Percentiles rank a stretch among this genome's conserved stretches.
These are phyloP conservation scores for Colletotrichum lupini DNA, from an alignment of 2,329 filamentous ascomycete genomes.

Conservation along the genomic window DNA sequence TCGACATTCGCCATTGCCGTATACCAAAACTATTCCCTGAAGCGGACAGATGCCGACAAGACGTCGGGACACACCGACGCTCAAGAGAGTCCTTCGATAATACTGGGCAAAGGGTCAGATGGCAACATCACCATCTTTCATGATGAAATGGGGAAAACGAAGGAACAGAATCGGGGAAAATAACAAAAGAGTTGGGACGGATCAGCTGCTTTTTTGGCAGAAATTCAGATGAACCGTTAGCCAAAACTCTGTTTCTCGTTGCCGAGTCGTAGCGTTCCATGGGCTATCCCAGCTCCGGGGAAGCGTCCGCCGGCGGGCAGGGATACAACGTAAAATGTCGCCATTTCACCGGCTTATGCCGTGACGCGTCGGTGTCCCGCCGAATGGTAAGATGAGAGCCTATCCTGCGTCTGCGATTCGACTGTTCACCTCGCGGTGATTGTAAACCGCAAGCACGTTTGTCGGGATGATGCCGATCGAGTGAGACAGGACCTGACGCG, in stretches of 20 bases:
- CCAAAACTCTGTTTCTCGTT: neutral
- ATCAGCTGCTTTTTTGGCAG: neutral
- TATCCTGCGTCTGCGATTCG: neutral
- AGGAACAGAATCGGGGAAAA: neutral
- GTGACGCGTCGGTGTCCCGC: conserved; percentile 1
- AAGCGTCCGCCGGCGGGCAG: neutral
- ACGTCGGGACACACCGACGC: neutral
- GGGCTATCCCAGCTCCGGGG: conserved; percentile 9
- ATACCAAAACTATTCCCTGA: neutral
- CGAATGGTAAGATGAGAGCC: neutral
- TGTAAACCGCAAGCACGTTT: neutral
- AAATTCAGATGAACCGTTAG: conserved; percentile 1
- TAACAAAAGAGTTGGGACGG: neutral
- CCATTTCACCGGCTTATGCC: conserved; percentile 8
- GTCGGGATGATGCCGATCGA: neutral
- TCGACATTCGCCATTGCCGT: neutral
- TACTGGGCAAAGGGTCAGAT: neutral
- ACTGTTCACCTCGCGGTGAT: neutral
- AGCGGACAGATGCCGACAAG: neutral
- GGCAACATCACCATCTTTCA: conserved; percentile 4
- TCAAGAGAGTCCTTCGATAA: neutral
- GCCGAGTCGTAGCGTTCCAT: neutral
- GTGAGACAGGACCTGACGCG: neutral
- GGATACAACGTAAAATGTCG: conserved; percentile 7
- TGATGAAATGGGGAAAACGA: neutral